Evolutionary conservation across 352 stramenopile species (phyloP).

Genomic region (Phytophthora kernoviae): DNA sequence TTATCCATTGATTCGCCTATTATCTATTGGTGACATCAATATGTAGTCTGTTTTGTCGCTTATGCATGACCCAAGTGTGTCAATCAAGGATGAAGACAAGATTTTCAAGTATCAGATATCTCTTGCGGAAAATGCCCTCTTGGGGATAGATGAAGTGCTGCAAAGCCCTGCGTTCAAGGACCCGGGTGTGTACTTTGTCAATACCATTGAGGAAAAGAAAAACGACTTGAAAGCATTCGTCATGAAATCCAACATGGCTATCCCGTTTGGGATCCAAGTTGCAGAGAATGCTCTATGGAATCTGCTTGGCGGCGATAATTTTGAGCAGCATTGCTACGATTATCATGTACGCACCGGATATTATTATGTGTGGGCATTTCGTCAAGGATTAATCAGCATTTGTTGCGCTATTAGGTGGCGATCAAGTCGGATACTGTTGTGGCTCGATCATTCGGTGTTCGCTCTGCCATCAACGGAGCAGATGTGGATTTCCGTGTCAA

Average conservation of each 20-base stretch:
- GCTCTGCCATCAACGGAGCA: neutral
- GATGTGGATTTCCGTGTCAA: constrained; percentile 16
- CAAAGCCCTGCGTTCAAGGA: constrained; percentile 5
- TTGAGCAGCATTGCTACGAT: constrained; percentile 31
- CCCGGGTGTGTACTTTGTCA: constrained; percentile 5
- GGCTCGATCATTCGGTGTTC: constrained; percentile 8
- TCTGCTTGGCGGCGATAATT: constrained; percentile 14
- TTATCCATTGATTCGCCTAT: too few species aligned
- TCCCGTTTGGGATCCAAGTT: constrained; percentile 14
- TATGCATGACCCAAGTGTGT: neutral
- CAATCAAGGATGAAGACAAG: neutral
- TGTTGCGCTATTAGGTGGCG: neutral
- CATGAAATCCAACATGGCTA: constrained; percentile 15
- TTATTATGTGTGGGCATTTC: constrained; percentile 1
- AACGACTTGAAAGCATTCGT: constrained; percentile 1
- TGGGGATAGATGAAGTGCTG: constrained; percentile 7
- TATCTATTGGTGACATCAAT: too few species aligned
- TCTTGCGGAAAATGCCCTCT: constrained; percentile 11
- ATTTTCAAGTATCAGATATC: constrained; percentile 10
- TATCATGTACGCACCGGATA: constrained; percentile 17
- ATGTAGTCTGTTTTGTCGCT: neutral
- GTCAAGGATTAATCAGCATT: neutral
- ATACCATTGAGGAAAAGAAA: constrained; percentile 3
- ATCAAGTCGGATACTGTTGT: constrained; percentile 16
- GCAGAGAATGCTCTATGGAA: constrained; percentile 18